Percentiles rank a stretch among this genome's conserved stretches.
Evolutionary conservation across 2,329 filamentous ascomycete species (phyloP).

Genomic region (Fusarium piperis): DNA sequence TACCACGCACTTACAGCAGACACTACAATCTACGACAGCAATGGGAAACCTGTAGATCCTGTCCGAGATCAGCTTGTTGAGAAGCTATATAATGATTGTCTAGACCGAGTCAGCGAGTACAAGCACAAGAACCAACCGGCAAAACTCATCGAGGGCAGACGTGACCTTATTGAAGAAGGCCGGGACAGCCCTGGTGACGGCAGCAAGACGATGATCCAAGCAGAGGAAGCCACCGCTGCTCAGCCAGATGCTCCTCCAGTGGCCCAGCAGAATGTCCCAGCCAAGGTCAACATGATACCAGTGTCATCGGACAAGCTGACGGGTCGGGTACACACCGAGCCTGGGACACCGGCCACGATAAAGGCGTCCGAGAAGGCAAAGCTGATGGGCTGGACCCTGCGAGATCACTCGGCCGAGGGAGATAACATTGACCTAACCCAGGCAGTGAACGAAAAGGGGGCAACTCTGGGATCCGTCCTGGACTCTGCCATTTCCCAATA

Average conservation of each 20-base stretch:
- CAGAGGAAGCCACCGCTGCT: conserved; percentile 75
- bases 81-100: conserved; percentile 91
- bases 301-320: conserved; percentile 75
- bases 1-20: conserved; percentile 84
- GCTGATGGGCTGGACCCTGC: conserved; percentile 84
- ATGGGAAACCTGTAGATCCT: conserved; percentile 80
- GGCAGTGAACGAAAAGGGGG: conserved; percentile 69
- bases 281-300: conserved; percentile 66
- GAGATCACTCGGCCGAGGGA: conserved; percentile 68
- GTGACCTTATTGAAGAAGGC: conserved; percentile 81
- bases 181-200: conserved; percentile 79
- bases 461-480: conserved; percentile 89
- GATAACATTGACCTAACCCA: conserved; percentile 77
- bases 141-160: conserved; percentile 83
- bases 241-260: conserved; percentile 65
- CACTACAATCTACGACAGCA: conserved; percentile 89
- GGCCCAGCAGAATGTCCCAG: conserved; percentile 63
- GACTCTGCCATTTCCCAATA: conserved; percentile 93
- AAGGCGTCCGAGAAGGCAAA: conserved; percentile 82
- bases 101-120: conserved; percentile 91
- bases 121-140: conserved; percentile 79
- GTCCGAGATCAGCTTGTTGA: conserved; percentile 85
- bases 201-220: conserved; percentile 73
- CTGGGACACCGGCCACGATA: conserved; percentile 72
- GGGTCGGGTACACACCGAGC: conserved; percentile 76